Evolutionary conservation across 1,284 basidiomycete species (phyloP), one percentile per base, ranked within the genome.

Genomic region (Neotropicomus parvogracilis): DNA sequence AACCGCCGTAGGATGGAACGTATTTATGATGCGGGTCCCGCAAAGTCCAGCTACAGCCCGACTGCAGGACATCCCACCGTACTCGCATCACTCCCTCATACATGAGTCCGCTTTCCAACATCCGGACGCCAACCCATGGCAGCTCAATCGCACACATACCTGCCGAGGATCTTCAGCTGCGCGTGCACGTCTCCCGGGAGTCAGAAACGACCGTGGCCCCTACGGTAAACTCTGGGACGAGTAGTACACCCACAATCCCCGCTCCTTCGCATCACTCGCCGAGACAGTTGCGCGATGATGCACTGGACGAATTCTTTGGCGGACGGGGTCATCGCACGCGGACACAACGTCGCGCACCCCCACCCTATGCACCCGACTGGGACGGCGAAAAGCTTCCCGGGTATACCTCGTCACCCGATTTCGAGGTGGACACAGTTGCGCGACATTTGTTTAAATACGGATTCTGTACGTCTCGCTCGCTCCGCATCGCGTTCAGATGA

Each of bases 391-490:
- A 66, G 44, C 63, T 65, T 3, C 60, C 66, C n/a, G 20, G 0
- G 19, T 66, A 64, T 17, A 6, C 31, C 2, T 17, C 52, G 3
- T 53, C 51, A 5, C 39, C 56, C 4, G 36, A 54, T 36, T 27
- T 49, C 16, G 60, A 65, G 46, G 29, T 40, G 38, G 63, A 55
- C 3, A 65, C 64, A 7, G 61, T 68, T 24, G 64, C 66, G 10
- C 57, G 66, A 34, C 62, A 65, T 48, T 11, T 67, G 53, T 65
- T 68, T 44, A 62, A 57, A 38, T 65, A 65, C 27, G 63, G 63
- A 28, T 65, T 65, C 46, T 53, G 63, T 65, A 38, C 48, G 66
- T 62, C 3, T n/a, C 13, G 20, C 4, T 46, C 4, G 38, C 3
- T 34, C 11, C 16, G 14, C 34, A 1, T 28, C 0, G 28, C 12